These are phyloP conservation scores for Candida endomychidarum DNA, from an alignment of 805 yeast genomes.

Conservation along the genomic window DNA sequence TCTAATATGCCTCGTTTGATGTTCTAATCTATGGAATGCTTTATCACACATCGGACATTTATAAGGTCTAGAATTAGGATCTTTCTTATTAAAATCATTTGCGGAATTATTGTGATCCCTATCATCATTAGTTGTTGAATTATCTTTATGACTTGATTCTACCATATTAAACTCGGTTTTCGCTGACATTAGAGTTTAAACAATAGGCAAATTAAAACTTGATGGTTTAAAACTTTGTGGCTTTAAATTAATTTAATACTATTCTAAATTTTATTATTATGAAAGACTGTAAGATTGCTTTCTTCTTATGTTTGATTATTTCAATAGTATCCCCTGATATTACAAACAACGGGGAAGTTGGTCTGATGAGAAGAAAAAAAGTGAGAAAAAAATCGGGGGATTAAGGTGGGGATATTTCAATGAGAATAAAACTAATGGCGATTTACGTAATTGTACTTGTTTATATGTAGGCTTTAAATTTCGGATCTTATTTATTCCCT, in stretches of 20 bases:
- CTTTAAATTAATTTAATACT: constrained; percentile 1
- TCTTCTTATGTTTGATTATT: not conserved
- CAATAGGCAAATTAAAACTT: constrained; percentile 6
- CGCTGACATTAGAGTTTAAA: constrained; percentile 3
- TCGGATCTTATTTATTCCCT: too few species aligned
- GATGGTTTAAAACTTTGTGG: constrained; percentile 1
- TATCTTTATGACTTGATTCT: constrained; percentile 3
- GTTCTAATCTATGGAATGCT: constrained; percentile 75
- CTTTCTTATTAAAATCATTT: constrained; percentile 18
- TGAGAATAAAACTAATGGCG: constrained; percentile 4
- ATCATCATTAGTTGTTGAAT: not conserved
- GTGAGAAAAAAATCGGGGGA: constrained; percentile 4
- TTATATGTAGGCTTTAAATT: too few species aligned
- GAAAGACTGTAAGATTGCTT: not conserved
- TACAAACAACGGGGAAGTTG: not conserved
- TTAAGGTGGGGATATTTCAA: constrained; percentile 7
- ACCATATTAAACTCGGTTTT: constrained; percentile 7
- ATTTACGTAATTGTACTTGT: constrained; percentile 1
- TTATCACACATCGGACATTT: constrained; percentile 73
- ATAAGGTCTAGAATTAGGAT: constrained; percentile 51
- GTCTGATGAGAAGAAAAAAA: constrained; percentile 7
- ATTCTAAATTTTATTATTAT: not conserved
- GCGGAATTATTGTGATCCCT: not conserved
- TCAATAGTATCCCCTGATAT: not conserved
- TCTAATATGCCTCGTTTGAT: constrained; percentile 75